A percentile compares a stretch with the other conserved stretches of the same genome.
Evolutionary conservation across 129 eudicot genomes (phyloP).

Genomic region (Artemisia tridentata): DNA sequence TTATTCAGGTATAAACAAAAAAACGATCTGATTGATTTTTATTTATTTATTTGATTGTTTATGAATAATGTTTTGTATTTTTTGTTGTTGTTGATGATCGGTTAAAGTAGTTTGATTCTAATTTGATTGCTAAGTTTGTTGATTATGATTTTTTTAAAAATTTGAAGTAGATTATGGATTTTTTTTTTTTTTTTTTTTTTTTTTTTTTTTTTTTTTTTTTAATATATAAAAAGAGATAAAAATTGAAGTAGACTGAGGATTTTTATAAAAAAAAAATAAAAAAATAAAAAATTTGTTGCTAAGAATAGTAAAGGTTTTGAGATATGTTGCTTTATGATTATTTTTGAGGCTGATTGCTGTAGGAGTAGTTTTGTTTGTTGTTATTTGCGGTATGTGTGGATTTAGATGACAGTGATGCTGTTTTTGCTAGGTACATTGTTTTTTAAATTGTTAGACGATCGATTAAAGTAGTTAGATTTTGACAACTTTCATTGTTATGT

Average conservation of each 20-base stretch:
- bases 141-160: not conserved
- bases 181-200: too few relatives aligned
- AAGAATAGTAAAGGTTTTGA: conserved; percentile 11
- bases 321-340: conserved; percentile 25
- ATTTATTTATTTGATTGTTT: too few relatives aligned
- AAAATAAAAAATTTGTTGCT: too few relatives aligned
- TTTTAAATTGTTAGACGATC: conserved; percentile 24
- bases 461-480: conserved; percentile 17
- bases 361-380: not conserved
- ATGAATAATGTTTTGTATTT: too few relatives aligned
- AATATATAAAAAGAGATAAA: conserved; percentile 15
- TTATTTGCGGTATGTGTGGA: too few relatives aligned
- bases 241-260: conserved; percentile 26
- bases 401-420: not conserved
- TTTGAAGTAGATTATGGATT: too few relatives aligned
- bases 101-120: too few relatives aligned
- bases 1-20: conserved; percentile 30
- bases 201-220: not conserved
- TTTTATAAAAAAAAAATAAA: too few relatives aligned
- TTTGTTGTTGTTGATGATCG: too few relatives aligned
- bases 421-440: conserved; percentile 15
- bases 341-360: conserved; percentile 2
- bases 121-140: too few relatives aligned
- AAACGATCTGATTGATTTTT: too few relatives aligned
- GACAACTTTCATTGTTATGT: too few relatives aligned